Evolutionary conservation across 257 asterid genomes (phyloP).

Genomic region (Ilex asprella): DNA sequence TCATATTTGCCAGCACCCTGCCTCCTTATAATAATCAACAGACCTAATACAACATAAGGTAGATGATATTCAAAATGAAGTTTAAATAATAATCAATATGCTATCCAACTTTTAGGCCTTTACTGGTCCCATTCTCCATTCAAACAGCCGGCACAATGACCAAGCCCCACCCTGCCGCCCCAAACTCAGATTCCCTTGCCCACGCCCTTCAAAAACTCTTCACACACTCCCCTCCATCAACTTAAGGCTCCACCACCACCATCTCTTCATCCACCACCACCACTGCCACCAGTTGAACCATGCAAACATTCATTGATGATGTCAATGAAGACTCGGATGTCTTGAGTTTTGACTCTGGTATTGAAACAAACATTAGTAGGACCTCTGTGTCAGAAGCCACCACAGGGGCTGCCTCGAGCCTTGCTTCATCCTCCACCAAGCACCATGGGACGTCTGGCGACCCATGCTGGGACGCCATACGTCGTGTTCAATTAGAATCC

Average conservation of each 20-base stretch:
- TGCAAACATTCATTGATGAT: slow-evolving; percentile 19
- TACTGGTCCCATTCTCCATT: slow-evolving; percentile 29
- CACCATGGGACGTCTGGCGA: slow-evolving; percentile 15
- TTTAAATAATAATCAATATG: too few relatives aligned
- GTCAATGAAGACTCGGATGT: slow-evolving; percentile 4
- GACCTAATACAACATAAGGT: too few relatives aligned
- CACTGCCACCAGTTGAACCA: slow-evolving; percentile 4
- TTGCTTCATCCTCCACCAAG: slow-evolving; percentile 8
- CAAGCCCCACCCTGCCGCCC: slow-evolving; percentile 51
- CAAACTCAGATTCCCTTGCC: slow-evolving; percentile 22
- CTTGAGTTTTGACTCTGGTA: slow-evolving; percentile 16
- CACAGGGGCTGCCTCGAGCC: background rate
- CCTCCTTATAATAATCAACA: too few relatives aligned
- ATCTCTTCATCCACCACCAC: background rate
- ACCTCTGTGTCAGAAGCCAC: slow-evolving; percentile 19
- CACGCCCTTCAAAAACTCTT: slow-evolving; percentile 4
- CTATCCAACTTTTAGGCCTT: too few relatives aligned
- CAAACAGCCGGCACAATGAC: slow-evolving; percentile 54
- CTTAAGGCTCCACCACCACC: background rate
- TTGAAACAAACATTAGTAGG: slow-evolving; percentile 8
- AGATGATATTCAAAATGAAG: too few relatives aligned
- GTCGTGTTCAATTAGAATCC: slow-evolving; percentile 13
- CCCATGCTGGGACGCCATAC: slow-evolving; percentile 20
- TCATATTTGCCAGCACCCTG: too few relatives aligned
- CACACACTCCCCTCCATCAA: background rate